Evolutionary conservation across 164 flowering plant genomes (phyloP).

Genomic region (Platanus orientalis): DNA sequence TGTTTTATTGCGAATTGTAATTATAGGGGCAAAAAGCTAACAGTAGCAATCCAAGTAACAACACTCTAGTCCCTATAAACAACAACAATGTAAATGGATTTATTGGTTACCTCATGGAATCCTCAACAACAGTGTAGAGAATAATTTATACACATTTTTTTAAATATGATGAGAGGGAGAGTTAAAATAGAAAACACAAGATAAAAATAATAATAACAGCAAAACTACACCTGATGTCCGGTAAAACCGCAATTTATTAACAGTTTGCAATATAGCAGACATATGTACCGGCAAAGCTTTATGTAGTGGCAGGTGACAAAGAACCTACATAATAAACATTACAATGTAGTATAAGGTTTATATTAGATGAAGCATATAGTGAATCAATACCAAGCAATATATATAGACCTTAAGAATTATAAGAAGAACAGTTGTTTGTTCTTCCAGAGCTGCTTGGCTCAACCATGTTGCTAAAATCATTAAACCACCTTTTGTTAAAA

Average conservation of each 20-base stretch:
- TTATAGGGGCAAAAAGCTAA: no score
- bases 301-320: constrained; percentile 80
- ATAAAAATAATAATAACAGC: no score
- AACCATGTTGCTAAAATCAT: constrained; percentile 92
- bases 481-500: constrained; percentile 75
- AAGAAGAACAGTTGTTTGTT: constrained; percentile 81
- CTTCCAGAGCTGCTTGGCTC: constrained; percentile 81
- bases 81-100: no score
- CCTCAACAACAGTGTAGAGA: no score
- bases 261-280: constrained; percentile 87
- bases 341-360: constrained; percentile 7
- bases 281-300: constrained; percentile 81
- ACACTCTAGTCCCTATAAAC: no score
- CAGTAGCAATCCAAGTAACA: no score
- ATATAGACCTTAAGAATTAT: constrained; percentile 60
- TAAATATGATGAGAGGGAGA: no score
- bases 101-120: no score
- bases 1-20: no score
- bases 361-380: background rate
- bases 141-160: no score
- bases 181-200: no score
- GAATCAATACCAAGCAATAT: constrained; percentile 6
- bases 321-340: constrained; percentile 48
- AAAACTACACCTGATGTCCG: constrained; percentile 68
- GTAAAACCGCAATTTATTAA: constrained; percentile 79